Base-by-base conservation (phyloP, 2,329 filamentous ascomycete genomes). In the Fusarium virguliforme region DNA sequence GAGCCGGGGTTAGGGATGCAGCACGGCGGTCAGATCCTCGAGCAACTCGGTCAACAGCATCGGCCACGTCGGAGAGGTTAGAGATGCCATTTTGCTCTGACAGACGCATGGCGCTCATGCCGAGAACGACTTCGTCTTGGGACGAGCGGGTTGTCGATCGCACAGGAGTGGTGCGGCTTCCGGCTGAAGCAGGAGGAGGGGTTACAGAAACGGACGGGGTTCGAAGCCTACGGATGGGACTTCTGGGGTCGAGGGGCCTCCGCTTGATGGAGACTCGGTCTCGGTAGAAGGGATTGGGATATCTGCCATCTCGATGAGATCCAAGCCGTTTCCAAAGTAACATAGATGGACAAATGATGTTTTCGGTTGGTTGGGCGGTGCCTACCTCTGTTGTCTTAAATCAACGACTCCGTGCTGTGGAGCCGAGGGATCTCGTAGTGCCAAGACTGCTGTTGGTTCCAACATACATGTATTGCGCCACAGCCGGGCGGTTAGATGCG, bases 121-220 rank as follows among this genome's bases (percentile, higher is more conserved):
- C 55, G 6, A 43, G 34, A 4, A 60, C 32, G 3, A 68, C 48
- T 12, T 32, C 37, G 13, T 60, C 26, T 35, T 66, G n/a, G 2
- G 64, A 61, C 13, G 41, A 26, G 4, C 12, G 40, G 34, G 13
- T 34, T 8, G 32, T 34, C 1, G 32, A 22, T 10, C 41, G 15
- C 2, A 9, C 55, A 24, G 48, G 26, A 24, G 37, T 34, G 15
- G 10, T 4, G 3, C 18, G 26, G 9, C 12, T 15, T 30, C 46
- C 15, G 3, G 26, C 15, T 4, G 59, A 32, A 26, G 62, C 4
- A 7, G 22, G 37, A 8, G 64, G 67, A 35, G 68, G 64, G 34
- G 64, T 61, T 12, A 64, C 28, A 26, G 67, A 74, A 8, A 69
- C 40, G 1, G 72, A 67, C 32, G 71, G 73, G 9, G 71, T 72